phyloP scores from a whole-genome alignment of 352 stramenopile genomes.

The Pythium catenulatum region DNA sequence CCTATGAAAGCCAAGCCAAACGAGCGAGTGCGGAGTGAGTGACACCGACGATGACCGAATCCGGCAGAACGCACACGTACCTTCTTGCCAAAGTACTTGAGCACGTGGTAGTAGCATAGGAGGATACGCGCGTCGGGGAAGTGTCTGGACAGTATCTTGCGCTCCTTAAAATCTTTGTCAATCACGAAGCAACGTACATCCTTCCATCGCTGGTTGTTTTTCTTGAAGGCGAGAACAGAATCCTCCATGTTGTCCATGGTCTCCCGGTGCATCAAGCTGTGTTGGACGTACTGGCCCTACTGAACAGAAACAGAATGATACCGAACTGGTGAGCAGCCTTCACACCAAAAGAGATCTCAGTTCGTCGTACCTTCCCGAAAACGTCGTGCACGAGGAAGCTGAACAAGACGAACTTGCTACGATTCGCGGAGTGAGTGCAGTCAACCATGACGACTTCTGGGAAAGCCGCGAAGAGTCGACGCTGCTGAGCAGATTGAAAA shows the following conservation, averaged over 20 bases:
- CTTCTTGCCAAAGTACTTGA: background rate
- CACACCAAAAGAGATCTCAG: background rate
- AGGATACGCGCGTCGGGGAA: background rate
- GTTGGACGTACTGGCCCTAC: background rate
- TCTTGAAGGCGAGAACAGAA: background rate
- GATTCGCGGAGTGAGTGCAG: constrained; percentile 32
- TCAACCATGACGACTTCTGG: constrained; percentile 34
- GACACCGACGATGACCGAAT: background rate
- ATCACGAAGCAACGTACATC: background rate
- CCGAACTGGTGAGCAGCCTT: background rate
- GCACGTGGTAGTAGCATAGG: background rate
- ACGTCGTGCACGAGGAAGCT: constrained; percentile 43
- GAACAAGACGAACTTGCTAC: constrained; percentile 25
- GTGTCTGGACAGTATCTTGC: background rate
- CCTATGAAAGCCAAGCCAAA: background rate
- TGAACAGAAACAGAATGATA: no score
- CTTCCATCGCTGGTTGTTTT: background rate
- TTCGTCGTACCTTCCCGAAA: constrained; percentile 28
- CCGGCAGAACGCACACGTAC: background rate
- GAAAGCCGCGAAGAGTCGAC: background rate
- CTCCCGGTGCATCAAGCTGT: background rate
- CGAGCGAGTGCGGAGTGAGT: background rate
- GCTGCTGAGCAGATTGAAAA: constrained; percentile 16
- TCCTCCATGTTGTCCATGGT: background rate
- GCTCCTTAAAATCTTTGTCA: background rate